These are phyloP conservation scores for Didymosphaeria variabile DNA, from an alignment of 2,329 filamentous ascomycete species.

Conservation along the genomic window DNA sequence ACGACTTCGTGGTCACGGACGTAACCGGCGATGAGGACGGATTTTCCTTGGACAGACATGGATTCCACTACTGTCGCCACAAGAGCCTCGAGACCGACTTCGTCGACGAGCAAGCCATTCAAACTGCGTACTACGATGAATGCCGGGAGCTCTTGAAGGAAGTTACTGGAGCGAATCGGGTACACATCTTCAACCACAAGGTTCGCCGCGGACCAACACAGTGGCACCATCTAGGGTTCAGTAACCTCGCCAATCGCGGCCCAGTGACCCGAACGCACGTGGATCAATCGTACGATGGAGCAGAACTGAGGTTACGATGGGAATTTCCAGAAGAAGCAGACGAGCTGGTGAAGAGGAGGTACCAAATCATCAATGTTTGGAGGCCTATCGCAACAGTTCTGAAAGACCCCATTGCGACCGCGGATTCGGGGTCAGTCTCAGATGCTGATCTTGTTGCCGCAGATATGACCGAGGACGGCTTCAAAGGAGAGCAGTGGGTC, in stretches of 20 bases:
- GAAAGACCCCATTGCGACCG: constrained; percentile 40
- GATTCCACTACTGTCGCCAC: constrained; percentile 33
- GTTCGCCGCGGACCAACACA: constrained; percentile 56
- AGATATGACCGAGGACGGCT: constrained; percentile 32
- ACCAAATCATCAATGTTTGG: constrained; percentile 44
- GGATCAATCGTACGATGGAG: constrained; percentile 49
- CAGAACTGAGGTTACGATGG: constrained; percentile 27
- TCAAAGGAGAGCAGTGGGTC: constrained; percentile 33
- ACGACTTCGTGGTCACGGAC: constrained; percentile 31
- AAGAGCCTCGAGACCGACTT: constrained; percentile 31
- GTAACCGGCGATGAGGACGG: constrained; percentile 30
- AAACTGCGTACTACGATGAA: constrained; percentile 30
- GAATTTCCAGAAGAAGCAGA: constrained; percentile 31
- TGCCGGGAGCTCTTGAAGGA: constrained; percentile 39
- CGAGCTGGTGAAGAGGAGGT: constrained; percentile 33
- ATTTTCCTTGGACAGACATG: constrained; percentile 31
- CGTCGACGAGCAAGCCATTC: constrained; percentile 26
- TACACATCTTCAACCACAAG: constrained; percentile 70
- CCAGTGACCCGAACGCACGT: constrained; percentile 64
- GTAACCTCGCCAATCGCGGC: constrained; percentile 44
- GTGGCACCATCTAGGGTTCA: constrained; percentile 40
- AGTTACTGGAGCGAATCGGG: constrained; percentile 63
- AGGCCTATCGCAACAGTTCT: constrained; percentile 36
- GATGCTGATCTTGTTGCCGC: constrained; percentile 34
- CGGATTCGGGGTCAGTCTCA: constrained; percentile 32